These are phyloP conservation scores for Exserohilum rostratum DNA, from an alignment of 2,329 filamentous ascomycete species.

Conservation along the genomic window DNA sequence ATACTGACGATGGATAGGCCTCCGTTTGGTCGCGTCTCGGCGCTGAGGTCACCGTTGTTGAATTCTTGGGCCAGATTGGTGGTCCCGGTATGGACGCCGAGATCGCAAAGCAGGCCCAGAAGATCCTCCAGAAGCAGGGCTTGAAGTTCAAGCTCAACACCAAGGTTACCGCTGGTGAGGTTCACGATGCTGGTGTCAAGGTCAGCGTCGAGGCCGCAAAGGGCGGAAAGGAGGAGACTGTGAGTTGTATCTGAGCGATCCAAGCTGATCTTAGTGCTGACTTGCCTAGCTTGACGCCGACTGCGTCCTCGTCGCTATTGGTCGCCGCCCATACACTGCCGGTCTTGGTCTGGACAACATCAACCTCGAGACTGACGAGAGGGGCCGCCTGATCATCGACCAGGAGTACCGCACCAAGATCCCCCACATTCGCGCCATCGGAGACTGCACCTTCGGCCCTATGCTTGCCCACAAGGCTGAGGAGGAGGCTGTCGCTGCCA, in stretches of 20 bases:
- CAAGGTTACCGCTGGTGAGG: slow-evolving; percentile 89
- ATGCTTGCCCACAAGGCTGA: slow-evolving; percentile 99
- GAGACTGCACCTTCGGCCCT: slow-evolving; percentile 94
- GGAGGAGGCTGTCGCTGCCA: slow-evolving; percentile 91
- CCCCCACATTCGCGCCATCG: slow-evolving; percentile 94
- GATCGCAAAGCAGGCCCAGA: slow-evolving; percentile 88
- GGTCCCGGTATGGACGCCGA: slow-evolving; percentile 97
- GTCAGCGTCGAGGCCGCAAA: slow-evolving; percentile 90
- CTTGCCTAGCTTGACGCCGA: slow-evolving; percentile 79
- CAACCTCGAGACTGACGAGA: slow-evolving; percentile 88
- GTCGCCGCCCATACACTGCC: slow-evolving; percentile 90
- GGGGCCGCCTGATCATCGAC: slow-evolving; percentile 94
- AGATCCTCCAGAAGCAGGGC: slow-evolving; percentile 93
- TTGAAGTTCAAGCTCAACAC: slow-evolving; percentile 98
- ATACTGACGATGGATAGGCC: slow-evolving; percentile 53
- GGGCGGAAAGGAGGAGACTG: slow-evolving; percentile 91
- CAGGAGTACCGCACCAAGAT: slow-evolving; percentile 98
- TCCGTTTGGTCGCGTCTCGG: slow-evolving; percentile 97
- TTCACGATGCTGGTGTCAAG: slow-evolving; percentile 75
- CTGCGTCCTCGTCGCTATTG: slow-evolving; percentile 95
- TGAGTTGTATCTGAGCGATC: slow-evolving; percentile 54
- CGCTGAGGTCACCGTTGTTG: slow-evolving; percentile 93
- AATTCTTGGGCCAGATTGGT: slow-evolving; percentile 95
- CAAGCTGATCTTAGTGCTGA: slow-evolving; percentile 7
- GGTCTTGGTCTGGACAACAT: slow-evolving; percentile 94